Percentiles rank a stretch among this genome's conserved stretches.
phyloP scores from a whole-genome alignment of 345 rosid genomes.

The Citrus trifoliata region DNA sequence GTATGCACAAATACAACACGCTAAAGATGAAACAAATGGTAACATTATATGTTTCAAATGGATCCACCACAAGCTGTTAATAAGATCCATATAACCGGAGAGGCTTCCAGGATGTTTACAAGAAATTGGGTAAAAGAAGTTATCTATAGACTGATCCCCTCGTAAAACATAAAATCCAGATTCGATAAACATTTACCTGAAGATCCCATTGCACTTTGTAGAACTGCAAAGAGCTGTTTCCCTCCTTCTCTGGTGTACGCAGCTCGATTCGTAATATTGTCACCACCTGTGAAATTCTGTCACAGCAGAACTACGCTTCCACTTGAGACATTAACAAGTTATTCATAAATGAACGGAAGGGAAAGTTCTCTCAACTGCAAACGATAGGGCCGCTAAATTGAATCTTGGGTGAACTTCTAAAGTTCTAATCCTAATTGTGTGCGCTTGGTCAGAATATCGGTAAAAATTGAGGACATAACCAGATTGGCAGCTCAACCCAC shows the following conservation, averaged over 20 bases:
- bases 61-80: neutral
- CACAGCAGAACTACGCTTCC: conserved; percentile 15
- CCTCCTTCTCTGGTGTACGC: conserved; percentile 90
- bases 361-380: conserved; percentile 65
- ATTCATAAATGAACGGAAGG: conserved; percentile 10
- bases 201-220: conserved; percentile 97
- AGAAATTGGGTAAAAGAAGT: neutral
- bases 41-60: neutral
- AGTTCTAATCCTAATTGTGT: too few relatives aligned
- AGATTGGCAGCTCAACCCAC: too few relatives aligned
- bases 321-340: conserved; percentile 7
- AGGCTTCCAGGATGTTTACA: neutral
- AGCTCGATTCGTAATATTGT: conserved; percentile 66
- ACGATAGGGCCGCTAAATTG: conserved; percentile 77
- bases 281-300: conserved; percentile 62
- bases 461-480: too few relatives aligned
- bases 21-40: neutral
- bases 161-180: conserved; percentile 9
- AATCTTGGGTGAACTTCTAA: conserved; percentile 55
- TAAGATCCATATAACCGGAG: neutral
- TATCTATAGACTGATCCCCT: neutral
- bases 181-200: conserved; percentile 54
- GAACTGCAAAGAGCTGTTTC: conserved; percentile 91
- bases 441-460: too few relatives aligned
- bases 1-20: neutral